Evolutionary conservation across 495 filamentous ascomycete species (phyloP).

Genomic region (Penicillium mononematosum): DNA sequence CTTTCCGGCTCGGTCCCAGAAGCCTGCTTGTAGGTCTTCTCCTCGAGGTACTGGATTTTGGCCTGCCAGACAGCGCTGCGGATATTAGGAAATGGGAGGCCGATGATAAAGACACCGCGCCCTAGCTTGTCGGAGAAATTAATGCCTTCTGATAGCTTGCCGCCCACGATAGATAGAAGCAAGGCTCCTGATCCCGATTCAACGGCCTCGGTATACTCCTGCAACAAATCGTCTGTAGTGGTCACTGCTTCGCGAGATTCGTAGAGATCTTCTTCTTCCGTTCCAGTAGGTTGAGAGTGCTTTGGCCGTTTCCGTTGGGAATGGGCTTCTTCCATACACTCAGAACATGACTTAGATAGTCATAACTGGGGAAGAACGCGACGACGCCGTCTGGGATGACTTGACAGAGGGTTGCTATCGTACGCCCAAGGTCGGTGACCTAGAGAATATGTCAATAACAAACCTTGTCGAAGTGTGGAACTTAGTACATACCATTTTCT

Average conservation of each 20-base stretch:
- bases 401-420: constrained; percentile 66
- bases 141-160: constrained; percentile 93
- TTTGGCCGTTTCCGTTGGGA: constrained; percentile 29
- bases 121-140: constrained; percentile 95
- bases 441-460: constrained; percentile 25
- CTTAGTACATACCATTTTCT: constrained; percentile 47
- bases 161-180: constrained; percentile 90
- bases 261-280: constrained; percentile 65
- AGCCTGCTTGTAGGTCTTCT: constrained; percentile 53
- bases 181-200: constrained; percentile 67
- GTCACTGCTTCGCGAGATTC: constrained; percentile 55
- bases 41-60: constrained; percentile 81
- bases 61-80: constrained; percentile 89
- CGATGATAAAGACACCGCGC: constrained; percentile 83
- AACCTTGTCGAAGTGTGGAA: constrained; percentile 1
- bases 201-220: constrained; percentile 69
- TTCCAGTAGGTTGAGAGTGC: constrained; percentile 40
- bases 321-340: constrained; percentile 59
- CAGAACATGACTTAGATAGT: constrained; percentile 76
- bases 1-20: constrained; percentile 36
- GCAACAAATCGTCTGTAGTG: constrained; percentile 64
- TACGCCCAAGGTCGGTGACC: constrained; percentile 73
- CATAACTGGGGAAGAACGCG: constrained; percentile 95
- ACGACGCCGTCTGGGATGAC: constrained; percentile 87
- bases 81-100: constrained; percentile 90